Conservation (phyloP, 208 protist species). For the Herpetomonas muscarum region DNA sequence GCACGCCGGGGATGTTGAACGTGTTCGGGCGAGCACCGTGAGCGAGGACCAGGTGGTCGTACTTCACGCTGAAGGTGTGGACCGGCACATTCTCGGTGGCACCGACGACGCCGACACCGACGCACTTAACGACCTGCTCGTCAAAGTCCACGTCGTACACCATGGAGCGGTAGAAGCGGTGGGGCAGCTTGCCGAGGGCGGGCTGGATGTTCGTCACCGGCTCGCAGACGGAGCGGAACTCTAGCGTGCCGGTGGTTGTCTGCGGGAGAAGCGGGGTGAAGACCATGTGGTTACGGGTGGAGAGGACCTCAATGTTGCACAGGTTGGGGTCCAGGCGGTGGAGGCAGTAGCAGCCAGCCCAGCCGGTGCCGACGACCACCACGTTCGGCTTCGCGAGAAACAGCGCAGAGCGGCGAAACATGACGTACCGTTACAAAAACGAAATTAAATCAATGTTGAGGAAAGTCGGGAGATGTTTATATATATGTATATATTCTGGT, state of each 20-base stretch:
- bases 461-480: too few species aligned
- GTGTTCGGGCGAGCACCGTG: slow-evolving; percentile 87
- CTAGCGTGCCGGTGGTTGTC: slow-evolving; percentile 88
- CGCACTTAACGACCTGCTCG: slow-evolving; percentile 64
- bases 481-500: too few species aligned
- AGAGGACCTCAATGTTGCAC: slow-evolving; percentile 87
- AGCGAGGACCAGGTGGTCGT: slow-evolving; percentile 91
- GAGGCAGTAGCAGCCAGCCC: slow-evolving; percentile 82
- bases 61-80: slow-evolving; percentile 77
- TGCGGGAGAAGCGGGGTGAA: slow-evolving; percentile 94
- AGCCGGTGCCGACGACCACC: slow-evolving; percentile 89
- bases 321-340: slow-evolving; percentile 63
- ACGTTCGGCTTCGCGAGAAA: slow-evolving; percentile 69
- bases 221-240: slow-evolving; percentile 89
- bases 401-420: slow-evolving; percentile 27
- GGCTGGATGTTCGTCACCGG: slow-evolving; percentile 81
- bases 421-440: too few species aligned
- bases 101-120: slow-evolving; percentile 66
- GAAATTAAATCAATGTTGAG: too few species aligned
- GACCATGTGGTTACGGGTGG: slow-evolving; percentile 91
- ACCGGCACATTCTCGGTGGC: slow-evolving; percentile 58
- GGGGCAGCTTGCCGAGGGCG: slow-evolving; percentile 68
- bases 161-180: slow-evolving; percentile 76
- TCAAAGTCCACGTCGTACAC: slow-evolving; percentile 82
- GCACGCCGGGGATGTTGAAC: slow-evolving; percentile 91